Conservation (phyloP, 2,329 filamentous ascomycete genomes). For the Trichophyton schoenleinii region DNA sequence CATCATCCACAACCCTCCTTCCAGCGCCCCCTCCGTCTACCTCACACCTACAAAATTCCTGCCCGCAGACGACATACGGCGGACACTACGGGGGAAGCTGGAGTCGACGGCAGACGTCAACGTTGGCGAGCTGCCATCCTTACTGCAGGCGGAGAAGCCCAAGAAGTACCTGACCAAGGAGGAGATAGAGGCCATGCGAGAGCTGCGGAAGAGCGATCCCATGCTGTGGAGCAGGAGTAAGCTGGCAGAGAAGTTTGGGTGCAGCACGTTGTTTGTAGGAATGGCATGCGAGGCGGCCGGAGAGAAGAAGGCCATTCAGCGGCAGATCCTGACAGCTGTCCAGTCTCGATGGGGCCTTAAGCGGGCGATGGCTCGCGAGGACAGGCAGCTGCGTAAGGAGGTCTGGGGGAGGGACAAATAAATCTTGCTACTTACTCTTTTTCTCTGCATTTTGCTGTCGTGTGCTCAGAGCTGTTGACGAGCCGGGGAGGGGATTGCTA, state of each 20-base stretch:
- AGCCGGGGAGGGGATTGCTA: not conserved
- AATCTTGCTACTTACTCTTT: not conserved
- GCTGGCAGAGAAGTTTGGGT: constrained; percentile 51
- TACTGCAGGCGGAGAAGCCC: constrained; percentile 30
- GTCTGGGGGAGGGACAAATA: constrained; percentile 48
- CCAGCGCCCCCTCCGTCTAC: constrained; percentile 49
- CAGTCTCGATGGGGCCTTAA: constrained; percentile 49
- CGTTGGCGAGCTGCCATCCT: constrained; percentile 29
- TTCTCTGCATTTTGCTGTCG: too few species aligned
- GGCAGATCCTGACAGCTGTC: constrained; percentile 38
- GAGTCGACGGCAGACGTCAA: constrained; percentile 17
- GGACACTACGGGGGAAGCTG: constrained; percentile 32
- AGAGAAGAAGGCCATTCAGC: constrained; percentile 37
- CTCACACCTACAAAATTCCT: constrained; percentile 55
- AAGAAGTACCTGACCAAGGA: constrained; percentile 48
- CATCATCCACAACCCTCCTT: constrained; percentile 56
- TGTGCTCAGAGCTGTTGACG: too few species aligned
- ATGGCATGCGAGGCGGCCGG: constrained; percentile 44
- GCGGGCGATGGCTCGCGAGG: constrained; percentile 49
- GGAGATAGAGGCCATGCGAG: constrained; percentile 48
- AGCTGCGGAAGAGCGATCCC: constrained; percentile 43
- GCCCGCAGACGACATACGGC: constrained; percentile 45
- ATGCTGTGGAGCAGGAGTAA: constrained; percentile 46
- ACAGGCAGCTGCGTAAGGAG: constrained; percentile 47
- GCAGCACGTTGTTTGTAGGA: constrained; percentile 49